Evolutionary conservation across 139 green algal genomes (phyloP).

Genomic region (Tetradesmus obliquus): DNA sequence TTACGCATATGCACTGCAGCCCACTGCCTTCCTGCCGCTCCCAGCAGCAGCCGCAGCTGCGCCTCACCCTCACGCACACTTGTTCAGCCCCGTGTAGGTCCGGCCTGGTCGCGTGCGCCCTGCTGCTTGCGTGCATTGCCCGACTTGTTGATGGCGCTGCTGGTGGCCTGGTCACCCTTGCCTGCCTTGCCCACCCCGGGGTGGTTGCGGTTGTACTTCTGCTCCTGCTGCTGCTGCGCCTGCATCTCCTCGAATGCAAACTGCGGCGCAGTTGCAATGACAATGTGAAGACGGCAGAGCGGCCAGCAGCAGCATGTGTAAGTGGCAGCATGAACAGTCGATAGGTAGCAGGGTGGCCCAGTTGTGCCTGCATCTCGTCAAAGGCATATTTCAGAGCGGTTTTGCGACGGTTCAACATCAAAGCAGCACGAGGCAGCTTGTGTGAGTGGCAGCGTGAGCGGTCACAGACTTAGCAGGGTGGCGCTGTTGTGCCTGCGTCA

Average conservation of each 20-base stretch:
- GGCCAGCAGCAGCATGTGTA: background rate
- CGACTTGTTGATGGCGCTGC: background rate
- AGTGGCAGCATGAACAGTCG: too few species aligned
- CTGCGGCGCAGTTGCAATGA: constrained; percentile 4
- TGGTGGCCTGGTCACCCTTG: constrained; percentile 24
- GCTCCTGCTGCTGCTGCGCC: constrained; percentile 17
- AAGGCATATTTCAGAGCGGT: too few species aligned
- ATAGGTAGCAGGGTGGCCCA: too few species aligned
- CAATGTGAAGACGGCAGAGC: background rate
- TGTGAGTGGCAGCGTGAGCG: too few species aligned
- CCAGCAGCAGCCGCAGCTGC: background rate
- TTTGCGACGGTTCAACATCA: too few species aligned
- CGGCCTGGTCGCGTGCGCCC: constrained; percentile 4
- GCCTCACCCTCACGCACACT: background rate
- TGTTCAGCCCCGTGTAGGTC: background rate
- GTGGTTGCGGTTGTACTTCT: constrained; percentile 36
- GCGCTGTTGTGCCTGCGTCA: too few species aligned
- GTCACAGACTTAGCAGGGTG: too few species aligned
- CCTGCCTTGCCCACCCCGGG: constrained; percentile 32
- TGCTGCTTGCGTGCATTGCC: background rate
- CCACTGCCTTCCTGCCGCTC: too few species aligned
- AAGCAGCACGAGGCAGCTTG: too few species aligned
- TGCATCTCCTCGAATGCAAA: constrained; percentile 7
- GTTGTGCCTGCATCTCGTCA: too few species aligned
- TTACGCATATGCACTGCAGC: too few species aligned